These are phyloP conservation scores for Leishmania braziliensis DNA, from an alignment of 208 protist species.

Conservation along the genomic window DNA sequence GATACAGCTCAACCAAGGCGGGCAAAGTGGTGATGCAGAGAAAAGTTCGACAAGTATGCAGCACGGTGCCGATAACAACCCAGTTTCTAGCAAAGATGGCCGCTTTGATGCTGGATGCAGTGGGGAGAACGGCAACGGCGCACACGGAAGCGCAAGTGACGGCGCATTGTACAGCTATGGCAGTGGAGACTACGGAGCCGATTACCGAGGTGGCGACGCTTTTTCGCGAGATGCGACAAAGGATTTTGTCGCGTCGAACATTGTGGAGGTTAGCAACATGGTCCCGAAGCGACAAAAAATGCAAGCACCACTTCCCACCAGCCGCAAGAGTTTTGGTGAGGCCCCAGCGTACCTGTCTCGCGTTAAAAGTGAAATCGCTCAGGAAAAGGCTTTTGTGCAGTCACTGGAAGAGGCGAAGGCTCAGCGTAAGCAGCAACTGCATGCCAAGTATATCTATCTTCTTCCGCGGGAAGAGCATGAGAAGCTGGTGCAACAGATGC, in stretches of 20 bases:
- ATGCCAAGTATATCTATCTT: conserved; percentile 69
- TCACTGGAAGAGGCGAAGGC: conserved; percentile 61
- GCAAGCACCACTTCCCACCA: conserved; percentile 63
- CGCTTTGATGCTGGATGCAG: background rate
- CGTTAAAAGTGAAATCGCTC: conserved; percentile 86
- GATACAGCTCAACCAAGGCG: background rate
- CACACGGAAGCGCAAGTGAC: background rate
- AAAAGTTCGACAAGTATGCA: background rate
- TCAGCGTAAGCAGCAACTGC: conserved; percentile 38
- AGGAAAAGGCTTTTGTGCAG: conserved; percentile 82
- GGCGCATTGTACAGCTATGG: background rate
- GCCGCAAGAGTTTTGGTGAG: conserved; percentile 83
- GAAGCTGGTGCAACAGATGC: conserved; percentile 69
- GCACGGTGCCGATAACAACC: conserved; percentile 5
- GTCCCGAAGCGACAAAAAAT: conserved; percentile 75
- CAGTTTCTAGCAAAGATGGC: background rate
- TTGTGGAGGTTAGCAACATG: conserved; percentile 92
- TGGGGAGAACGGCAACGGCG: background rate
- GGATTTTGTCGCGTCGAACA: conserved; percentile 93
- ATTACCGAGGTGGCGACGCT: background rate
- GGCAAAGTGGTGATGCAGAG: background rate
- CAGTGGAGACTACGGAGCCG: background rate
- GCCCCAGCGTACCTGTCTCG: conserved; percentile 83
- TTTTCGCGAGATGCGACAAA: conserved; percentile 38
- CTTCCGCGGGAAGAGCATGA: conserved; percentile 77